A percentile compares a stretch with the other conserved stretches of the same genome.
Conservation (phyloP, 495 filamentous ascomycete genomes). For the Aspergillus indologenus region DNA sequence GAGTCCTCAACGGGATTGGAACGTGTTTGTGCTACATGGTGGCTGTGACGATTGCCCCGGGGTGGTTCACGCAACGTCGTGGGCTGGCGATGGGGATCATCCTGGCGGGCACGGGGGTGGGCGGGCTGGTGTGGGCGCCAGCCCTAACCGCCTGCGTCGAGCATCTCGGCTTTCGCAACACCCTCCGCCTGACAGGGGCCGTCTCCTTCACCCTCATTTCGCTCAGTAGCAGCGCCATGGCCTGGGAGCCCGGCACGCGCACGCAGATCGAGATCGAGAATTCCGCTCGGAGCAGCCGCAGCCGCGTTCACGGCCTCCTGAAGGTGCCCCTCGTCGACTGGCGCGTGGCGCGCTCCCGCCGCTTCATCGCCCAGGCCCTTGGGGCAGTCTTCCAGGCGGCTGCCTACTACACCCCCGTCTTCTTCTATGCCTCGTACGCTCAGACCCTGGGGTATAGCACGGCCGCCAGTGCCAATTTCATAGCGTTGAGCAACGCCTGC, state of each 20-base stretch:
- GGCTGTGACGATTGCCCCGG: background rate
- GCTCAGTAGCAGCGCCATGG: background rate
- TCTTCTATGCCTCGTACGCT: background rate
- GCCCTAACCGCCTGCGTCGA: constrained; percentile 1
- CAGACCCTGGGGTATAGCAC: background rate
- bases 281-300: background rate
- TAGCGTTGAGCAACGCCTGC: background rate
- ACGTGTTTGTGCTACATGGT: constrained; percentile 2
- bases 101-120: background rate
- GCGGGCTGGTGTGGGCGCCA: background rate
- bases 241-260: background rate
- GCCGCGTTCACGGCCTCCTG: constrained; percentile 1
- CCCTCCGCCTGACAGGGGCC: background rate
- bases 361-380: background rate
- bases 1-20: background rate
- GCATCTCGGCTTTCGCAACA: background rate
- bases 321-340: constrained; percentile 4
- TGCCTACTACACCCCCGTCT: constrained; percentile 2
- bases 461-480: background rate
- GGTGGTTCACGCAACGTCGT: background rate
- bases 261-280: background rate
- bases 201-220: background rate
- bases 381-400: constrained; percentile 1
- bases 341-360: constrained; percentile 1
- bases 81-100: constrained; percentile 1